Evolutionary conservation across 257 asterid species (phyloP).

Genomic region (Dorcoceras hygrometricum): DNA sequence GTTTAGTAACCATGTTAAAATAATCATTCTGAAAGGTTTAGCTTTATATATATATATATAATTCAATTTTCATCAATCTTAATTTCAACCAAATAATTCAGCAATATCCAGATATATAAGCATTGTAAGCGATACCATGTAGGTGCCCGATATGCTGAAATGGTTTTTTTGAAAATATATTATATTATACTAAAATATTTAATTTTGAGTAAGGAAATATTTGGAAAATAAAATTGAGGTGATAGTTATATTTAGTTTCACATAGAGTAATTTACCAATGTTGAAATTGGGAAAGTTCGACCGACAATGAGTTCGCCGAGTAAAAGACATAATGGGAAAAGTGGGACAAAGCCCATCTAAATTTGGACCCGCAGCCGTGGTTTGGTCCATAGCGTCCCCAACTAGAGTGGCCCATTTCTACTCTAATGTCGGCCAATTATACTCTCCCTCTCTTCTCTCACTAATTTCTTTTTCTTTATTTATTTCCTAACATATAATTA

Average conservation of each 20-base stretch:
- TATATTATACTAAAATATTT: too few relatives aligned
- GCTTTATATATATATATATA: too few relatives aligned
- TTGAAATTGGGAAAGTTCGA: background rate
- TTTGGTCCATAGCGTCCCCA: conserved; percentile 41
- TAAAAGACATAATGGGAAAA: conserved; percentile 29
- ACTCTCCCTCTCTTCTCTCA: conserved; percentile 8
- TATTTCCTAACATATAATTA: background rate
- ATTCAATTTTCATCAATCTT: too few relatives aligned
- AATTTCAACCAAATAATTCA: too few relatives aligned
- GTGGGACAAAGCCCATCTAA: conserved; percentile 35
- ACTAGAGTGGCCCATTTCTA: conserved; percentile 38
- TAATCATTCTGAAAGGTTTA: too few relatives aligned
- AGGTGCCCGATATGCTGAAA: too few relatives aligned
- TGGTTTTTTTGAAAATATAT: too few relatives aligned
- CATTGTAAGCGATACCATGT: too few relatives aligned
- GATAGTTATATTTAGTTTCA: too few relatives aligned
- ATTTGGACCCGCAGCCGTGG: conserved; percentile 35
- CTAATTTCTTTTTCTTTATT: background rate
- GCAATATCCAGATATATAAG: too few relatives aligned
- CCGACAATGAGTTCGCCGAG: conserved; percentile 33
- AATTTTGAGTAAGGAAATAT: background rate
- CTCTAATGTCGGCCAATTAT: conserved; percentile 35
- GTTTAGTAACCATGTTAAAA: too few relatives aligned
- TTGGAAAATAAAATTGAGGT: background rate
- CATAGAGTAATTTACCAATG: background rate